A percentile compares a stretch with the other conserved stretches of the same genome.
Conservation (phyloP, 306 rosid genomes). For the Quercus alba region DNA sequence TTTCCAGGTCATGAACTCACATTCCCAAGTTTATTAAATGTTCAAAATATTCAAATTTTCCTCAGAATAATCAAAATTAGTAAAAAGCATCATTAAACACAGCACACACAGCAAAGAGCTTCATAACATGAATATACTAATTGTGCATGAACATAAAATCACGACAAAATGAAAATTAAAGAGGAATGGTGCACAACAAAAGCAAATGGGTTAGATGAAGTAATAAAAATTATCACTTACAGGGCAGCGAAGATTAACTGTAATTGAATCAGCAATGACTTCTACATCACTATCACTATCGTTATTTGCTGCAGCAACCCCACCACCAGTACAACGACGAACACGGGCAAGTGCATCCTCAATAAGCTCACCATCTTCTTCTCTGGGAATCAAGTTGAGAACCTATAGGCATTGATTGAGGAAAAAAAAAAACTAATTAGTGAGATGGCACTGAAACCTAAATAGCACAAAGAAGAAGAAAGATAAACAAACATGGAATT, state of each 20-base stretch:
- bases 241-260: conserved; percentile 91
- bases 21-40: neutral
- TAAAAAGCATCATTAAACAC: neutral
- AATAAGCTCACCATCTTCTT: conserved; percentile 76
- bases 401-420: conserved; percentile 45
- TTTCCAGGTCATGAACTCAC: neutral
- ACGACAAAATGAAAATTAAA: neutral
- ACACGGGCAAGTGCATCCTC: conserved; percentile 95
- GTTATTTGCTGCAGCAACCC: conserved; percentile 61
- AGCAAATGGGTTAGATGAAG: neutral
- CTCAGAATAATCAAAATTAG: neutral
- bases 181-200: neutral
- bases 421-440: neutral
- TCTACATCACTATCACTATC: conserved; percentile 96
- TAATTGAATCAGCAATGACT: conserved; percentile 84
- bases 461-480: neutral
- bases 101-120: neutral
- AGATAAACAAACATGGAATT: neutral
- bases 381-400: conserved; percentile 72
- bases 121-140: too few species aligned
- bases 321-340: conserved; percentile 76
- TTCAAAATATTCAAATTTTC: neutral
- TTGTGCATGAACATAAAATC: too few species aligned
- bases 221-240: conserved; percentile 44
- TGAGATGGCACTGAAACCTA: neutral